phyloP scores from a whole-genome alignment of 2,329 filamentous ascomycete genomes.

The Pseudophaeomoniella oleicola region DNA sequence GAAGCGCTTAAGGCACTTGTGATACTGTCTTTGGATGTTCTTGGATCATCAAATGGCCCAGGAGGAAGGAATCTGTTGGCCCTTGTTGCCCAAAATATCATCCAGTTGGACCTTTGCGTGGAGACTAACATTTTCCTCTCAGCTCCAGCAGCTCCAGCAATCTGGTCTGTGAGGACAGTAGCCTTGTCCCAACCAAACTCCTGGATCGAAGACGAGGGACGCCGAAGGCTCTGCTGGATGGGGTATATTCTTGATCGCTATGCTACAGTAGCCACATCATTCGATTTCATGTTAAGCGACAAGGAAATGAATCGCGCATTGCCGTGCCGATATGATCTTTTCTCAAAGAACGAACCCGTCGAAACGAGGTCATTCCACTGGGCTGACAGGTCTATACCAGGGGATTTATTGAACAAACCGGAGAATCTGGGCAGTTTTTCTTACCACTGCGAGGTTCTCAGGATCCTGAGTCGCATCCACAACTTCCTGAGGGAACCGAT shows the following conservation, averaged over 20 bases:
- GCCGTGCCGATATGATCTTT: constrained; percentile 77
- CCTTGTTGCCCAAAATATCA: constrained; percentile 73
- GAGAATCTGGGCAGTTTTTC: constrained; percentile 79
- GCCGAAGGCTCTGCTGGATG: constrained; percentile 83
- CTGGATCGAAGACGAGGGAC: constrained; percentile 80
- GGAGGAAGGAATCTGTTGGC: constrained; percentile 88
- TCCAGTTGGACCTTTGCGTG: constrained; percentile 73
- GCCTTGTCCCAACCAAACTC: constrained; percentile 68
- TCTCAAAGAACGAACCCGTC: constrained; percentile 67
- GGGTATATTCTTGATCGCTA: constrained; percentile 83
- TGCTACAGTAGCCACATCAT: constrained; percentile 78
- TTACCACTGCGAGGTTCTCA: constrained; percentile 84
- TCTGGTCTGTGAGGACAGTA: constrained; percentile 77
- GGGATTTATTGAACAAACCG: constrained; percentile 46
- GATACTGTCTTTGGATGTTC: constrained; percentile 70
- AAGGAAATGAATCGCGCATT: constrained; percentile 77
- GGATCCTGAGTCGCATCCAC: constrained; percentile 76
- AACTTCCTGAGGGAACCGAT: constrained; percentile 78
- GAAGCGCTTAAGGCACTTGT: constrained; percentile 77
- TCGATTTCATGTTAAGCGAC: constrained; percentile 80
- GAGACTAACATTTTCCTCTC: constrained; percentile 68
- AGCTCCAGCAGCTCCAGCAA: constrained; percentile 66
- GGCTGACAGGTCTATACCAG: constrained; percentile 38
- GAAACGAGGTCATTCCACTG: constrained; percentile 70
- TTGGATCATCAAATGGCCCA: constrained; percentile 76